A percentile compares a stretch with the other conserved stretches of the same genome.
These are phyloP conservation scores for Cardamine chenopodiifolia DNA, from an alignment of 345 rosid genomes.

Conservation along the genomic window DNA sequence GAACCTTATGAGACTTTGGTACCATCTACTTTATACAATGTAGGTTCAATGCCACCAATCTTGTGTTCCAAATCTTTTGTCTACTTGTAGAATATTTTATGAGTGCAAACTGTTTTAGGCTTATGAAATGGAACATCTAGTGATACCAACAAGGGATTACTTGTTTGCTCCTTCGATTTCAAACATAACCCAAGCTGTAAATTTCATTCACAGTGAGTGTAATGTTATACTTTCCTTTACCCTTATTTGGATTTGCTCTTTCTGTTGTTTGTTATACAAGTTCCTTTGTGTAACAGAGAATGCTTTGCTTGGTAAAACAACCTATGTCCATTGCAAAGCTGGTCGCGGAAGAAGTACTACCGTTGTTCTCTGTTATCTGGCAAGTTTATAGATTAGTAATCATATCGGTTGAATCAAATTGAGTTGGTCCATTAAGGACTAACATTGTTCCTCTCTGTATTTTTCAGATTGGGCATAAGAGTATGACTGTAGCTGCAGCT, in stretches of 20 bases:
- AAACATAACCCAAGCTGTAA: conserved; percentile 66
- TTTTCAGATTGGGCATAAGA: conserved; percentile 53
- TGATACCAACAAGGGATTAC: conserved; percentile 90
- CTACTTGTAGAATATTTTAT: conserved; percentile 6
- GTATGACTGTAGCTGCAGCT: conserved; percentile 64
- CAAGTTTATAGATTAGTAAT: conserved; percentile 14
- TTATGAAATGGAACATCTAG: conserved; percentile 79
- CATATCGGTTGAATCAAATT: background rate
- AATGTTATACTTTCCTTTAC: background rate
- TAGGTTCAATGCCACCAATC: conserved; percentile 30
- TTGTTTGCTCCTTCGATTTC: conserved; percentile 74
- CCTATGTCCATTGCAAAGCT: conserved; percentile 94
- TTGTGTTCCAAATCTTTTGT: background rate
- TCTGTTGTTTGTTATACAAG: background rate
- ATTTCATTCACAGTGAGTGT: conserved; percentile 73
- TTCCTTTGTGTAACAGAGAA: conserved; percentile 49
- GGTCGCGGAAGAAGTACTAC: conserved; percentile 95
- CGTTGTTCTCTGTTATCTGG: conserved; percentile 88
- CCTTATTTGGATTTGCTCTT: background rate
- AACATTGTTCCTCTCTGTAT: background rate
- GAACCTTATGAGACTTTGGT: conserved; percentile 85
- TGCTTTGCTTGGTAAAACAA: conserved; percentile 60
- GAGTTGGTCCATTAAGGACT: background rate
- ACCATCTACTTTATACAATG: conserved; percentile 70
- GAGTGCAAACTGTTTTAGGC: conserved; percentile 45